These are phyloP conservation scores for Stentor roeselii DNA, from an alignment of 73 alveolate species.

Conservation along the genomic window DNA sequence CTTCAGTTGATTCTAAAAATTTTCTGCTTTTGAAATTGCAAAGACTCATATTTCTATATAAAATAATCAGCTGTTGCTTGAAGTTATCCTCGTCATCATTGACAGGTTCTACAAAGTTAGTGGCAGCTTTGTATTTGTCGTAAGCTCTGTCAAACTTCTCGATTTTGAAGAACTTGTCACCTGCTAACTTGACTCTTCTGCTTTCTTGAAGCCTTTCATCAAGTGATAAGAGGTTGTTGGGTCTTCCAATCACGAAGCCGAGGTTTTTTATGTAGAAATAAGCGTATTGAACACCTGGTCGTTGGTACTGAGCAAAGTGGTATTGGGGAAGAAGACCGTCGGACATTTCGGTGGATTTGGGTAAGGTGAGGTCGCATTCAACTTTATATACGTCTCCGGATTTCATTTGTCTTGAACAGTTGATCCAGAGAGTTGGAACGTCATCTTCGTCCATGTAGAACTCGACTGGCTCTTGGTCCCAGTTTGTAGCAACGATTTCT, in stretches of 20 bases:
- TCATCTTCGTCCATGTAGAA: constrained; percentile 2
- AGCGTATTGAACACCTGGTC: background rate
- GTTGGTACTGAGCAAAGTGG: background rate
- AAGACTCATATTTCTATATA: background rate
- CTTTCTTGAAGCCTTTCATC: background rate
- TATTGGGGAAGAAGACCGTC: background rate
- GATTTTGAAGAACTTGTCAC: background rate
- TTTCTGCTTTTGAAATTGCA: background rate
- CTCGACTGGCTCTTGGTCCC: background rate
- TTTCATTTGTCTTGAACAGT: background rate
- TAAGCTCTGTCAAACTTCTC: background rate
- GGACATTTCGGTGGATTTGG: background rate
- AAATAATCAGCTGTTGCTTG: background rate
- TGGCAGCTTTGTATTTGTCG: background rate
- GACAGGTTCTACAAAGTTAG: background rate
- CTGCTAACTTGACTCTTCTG: background rate
- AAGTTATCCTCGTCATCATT: background rate
- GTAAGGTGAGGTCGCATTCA: background rate
- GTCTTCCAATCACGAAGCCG: background rate
- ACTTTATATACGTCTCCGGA: background rate
- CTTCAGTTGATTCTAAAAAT: background rate
- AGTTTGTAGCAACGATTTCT: background rate
- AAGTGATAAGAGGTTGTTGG: background rate
- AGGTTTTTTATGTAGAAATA: background rate
- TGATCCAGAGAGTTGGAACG: background rate